Base-by-base conservation (phyloP, 2,329 filamentous ascomycete genomes). In the Epichloe amarillans region DNA sequence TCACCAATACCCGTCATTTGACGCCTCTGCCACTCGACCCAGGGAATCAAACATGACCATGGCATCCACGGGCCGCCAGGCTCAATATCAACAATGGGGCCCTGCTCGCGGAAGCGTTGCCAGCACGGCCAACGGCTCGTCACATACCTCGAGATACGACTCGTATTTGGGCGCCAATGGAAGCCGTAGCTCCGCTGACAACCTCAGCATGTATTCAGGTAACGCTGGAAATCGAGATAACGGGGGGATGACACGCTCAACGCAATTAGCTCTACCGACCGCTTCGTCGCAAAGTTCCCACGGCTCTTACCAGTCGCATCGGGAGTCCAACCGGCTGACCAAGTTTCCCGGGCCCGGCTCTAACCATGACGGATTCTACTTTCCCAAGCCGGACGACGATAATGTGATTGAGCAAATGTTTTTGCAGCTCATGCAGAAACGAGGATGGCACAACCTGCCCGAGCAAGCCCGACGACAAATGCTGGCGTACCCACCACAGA, bases 381-480 rank as follows among this genome's bases (percentile, higher is more conserved):
- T 93, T 48, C 77, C 82, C 45, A 81, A 85, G 59, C 88, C 88
- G 15, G 77, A 82, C 49, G 86, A 94, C 64, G 88, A 94, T 62
- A 79, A 82, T 53, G 72, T 95, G 14, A 86, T 96, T 44, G 88
- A 97, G 64, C 83, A 90, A 62, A 87, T 95, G 73, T 97, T 97
- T 62, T 75, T 90, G 61, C 84, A 88, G 49, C 72, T 98, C 57
- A 97, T 98, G 93, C 87, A 95, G 62, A 96, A 96, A 70, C 82
- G 93, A 70, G 93, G 91, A 57, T 97, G 90, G 88, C 93, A 95
- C 70, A 94, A 94, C 67, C 73, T 98, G 56, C 93, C 93, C 5
- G 93, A 98, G 63, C 88, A 95, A 70, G 93, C 93, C 33, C 82
- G 86, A 58, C 79, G 91, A 54, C 93, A 97, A 72, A 97, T 98